These are phyloP conservation scores for Rubia balearica DNA, from an alignment of 305 asterid species.

Conservation along the genomic window DNA sequence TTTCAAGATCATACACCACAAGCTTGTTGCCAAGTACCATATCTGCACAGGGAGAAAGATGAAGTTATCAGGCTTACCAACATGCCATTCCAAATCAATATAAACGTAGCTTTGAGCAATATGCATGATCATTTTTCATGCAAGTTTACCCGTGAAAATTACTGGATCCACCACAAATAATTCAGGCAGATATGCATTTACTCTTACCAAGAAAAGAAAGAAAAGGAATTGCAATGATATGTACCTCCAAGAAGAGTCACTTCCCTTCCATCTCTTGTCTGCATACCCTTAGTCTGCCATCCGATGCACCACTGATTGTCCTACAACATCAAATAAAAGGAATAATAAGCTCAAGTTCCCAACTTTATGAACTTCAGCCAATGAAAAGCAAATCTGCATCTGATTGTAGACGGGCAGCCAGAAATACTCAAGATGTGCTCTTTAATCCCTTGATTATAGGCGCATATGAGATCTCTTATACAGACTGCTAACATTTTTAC, in stretches of 20 bases:
- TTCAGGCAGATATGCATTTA: background rate
- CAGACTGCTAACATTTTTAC: background rate
- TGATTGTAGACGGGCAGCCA: background rate
- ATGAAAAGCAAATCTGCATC: background rate
- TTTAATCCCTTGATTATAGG: background rate
- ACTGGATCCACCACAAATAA: background rate
- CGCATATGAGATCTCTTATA: background rate
- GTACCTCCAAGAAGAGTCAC: conserved; percentile 70
- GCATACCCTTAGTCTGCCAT: conserved; percentile 84
- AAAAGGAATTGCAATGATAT: background rate
- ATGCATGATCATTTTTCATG: background rate
- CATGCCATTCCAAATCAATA: background rate
- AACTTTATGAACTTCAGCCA: background rate
- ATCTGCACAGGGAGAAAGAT: conserved; percentile 23
- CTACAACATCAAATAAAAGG: conserved; percentile 19
- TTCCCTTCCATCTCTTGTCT: conserved; percentile 71
- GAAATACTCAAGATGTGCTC: background rate
- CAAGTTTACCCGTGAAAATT: background rate
- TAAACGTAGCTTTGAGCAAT: background rate
- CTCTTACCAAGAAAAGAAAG: background rate
- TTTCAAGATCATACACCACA: conserved; percentile 36
- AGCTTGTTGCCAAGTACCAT: conserved; percentile 36
- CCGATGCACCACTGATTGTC: conserved; percentile 75
- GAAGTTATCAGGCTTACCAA: conserved; percentile 7
- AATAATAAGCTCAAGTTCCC: conserved; percentile 1